A percentile compares a stretch with the other conserved stretches of the same genome.
Conservation (phyloP, 1,284 basidiomycete species). For the Meripilus lineatus region DNA sequence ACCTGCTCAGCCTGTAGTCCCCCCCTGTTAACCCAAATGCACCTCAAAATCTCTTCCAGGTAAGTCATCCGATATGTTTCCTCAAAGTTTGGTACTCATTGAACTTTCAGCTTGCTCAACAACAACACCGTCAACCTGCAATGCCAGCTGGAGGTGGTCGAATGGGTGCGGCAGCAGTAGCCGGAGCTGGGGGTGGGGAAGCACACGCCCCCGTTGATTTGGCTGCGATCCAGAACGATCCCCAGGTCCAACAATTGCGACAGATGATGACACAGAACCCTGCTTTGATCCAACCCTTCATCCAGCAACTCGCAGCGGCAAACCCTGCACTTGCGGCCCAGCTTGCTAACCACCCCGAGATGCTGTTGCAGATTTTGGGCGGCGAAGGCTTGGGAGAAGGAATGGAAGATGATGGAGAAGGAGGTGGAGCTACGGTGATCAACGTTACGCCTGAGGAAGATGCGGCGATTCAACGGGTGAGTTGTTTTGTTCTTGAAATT, state of each 20-base stretch:
- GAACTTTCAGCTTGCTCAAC: slow-evolving; percentile 57
- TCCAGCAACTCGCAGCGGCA: slow-evolving; percentile 74
- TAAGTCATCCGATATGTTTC: slow-evolving; percentile 21
- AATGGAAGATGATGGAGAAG: slow-evolving; percentile 42
- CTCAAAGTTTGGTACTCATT: slow-evolving; percentile 8
- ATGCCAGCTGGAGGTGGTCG: slow-evolving; percentile 28
- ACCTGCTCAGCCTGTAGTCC: slow-evolving; percentile 32
- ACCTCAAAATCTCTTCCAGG: slow-evolving; percentile 76
- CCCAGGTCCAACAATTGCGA: slow-evolving; percentile 66
- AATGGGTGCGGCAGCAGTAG: slow-evolving; percentile 25
- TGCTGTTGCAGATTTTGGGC: slow-evolving; percentile 62
- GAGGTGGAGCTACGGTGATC: slow-evolving; percentile 62
- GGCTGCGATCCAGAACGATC: slow-evolving; percentile 51
- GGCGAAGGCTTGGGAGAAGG: slow-evolving; percentile 35
- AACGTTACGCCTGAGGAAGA: slow-evolving; percentile 81
- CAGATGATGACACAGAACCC: slow-evolving; percentile 76
- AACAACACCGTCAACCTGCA: slow-evolving; percentile 42
- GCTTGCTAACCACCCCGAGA: slow-evolving; percentile 67
- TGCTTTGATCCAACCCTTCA: slow-evolving; percentile 66
- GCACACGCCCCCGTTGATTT: too few species aligned
- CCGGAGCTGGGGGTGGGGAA: slow-evolving; percentile 31
- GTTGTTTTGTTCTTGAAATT: too few species aligned
- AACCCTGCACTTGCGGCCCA: slow-evolving; percentile 74
- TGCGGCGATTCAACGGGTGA: slow-evolving; percentile 81
- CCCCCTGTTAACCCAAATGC: slow-evolving; percentile 30